Evolutionary conservation across 129 eudicot species (phyloP), one percentile per base, ranked within the genome.

Genomic region (Centrapalus pauciflorus): DNA sequence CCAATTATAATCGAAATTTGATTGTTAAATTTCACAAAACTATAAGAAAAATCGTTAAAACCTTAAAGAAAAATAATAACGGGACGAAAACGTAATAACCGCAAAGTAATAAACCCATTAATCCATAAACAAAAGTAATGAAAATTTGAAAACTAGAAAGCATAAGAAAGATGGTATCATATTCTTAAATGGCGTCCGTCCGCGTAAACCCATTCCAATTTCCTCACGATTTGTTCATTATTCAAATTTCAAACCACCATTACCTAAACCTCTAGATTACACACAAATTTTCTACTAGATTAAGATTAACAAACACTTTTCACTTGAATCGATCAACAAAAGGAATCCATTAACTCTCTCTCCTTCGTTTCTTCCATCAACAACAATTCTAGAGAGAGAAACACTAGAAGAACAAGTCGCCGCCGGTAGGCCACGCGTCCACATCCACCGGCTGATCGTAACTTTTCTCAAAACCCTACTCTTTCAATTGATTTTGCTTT

Each of bases 131-230:
- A n/a, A n/a, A n/a, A n/a, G n/a, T n/a, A n/a, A n/a, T n/a, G n/a
- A n/a, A n/a, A n/a, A n/a, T n/a, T n/a, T n/a, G n/a, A n/a, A n/a
- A n/a, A n/a, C n/a, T 32, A 32, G 46, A 32, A 32, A 59, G 14
- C 64, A n/a, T 57, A 7, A 14, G 37, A 57, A 40, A 26, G 37
- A 40, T n/a, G 38, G 61, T 7, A 16, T 61, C 69, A 71, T 72
- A 61, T 72, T 72, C 70, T n/a, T 25, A 51, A 62, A 72, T 50
- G 77, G 70, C 71, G 77, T 72, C 55, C 46, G n/a, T n/a, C n/a
- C n/a, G n/a, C n/a, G 13, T 40, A 49, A n/a, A 24, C 14, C 7
- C 6, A 41, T 45, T 54, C 51, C 40, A 72, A 45, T 72, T 35
- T 48, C 23, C 2, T n/a, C 23, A 61, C 77, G 63, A 61, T 50